A percentile compares a stretch with the other conserved stretches of the same genome.
Conservation (phyloP, 148 eudicot species). For the Rhododendron simsii region DNA sequence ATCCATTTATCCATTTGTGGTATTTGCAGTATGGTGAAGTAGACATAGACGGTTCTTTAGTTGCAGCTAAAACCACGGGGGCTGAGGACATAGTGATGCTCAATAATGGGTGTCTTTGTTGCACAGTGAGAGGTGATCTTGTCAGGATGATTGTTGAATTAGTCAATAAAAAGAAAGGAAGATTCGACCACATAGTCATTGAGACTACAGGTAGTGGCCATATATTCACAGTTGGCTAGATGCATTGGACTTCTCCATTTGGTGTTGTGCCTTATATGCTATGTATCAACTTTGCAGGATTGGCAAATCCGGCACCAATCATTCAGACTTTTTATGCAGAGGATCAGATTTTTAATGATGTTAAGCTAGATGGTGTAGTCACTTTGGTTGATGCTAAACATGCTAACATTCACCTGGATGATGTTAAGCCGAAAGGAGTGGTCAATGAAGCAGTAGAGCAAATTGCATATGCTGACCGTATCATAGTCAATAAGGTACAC, state of each 20-base stretch:
- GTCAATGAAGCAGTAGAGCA: slow-evolving; percentile 93
- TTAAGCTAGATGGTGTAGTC: slow-evolving; percentile 94
- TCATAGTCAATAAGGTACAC: slow-evolving; percentile 80
- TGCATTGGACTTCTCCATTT: neutral
- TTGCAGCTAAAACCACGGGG: slow-evolving; percentile 81
- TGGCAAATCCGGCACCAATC: slow-evolving; percentile 98
- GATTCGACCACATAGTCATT: slow-evolving; percentile 90
- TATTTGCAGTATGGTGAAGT: slow-evolving; percentile 87
- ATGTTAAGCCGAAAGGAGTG: slow-evolving; percentile 81
- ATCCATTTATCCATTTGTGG: slow-evolving; percentile 3
- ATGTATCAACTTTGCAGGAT: slow-evolving; percentile 43
- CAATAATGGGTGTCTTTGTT: slow-evolving; percentile 94
- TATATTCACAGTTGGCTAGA: neutral
- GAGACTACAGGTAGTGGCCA: slow-evolving; percentile 79
- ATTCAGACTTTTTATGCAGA: slow-evolving; percentile 99
- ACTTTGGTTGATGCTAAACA: slow-evolving; percentile 97
- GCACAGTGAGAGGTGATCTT: slow-evolving; percentile 98
- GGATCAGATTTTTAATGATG: slow-evolving; percentile 74
- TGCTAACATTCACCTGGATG: slow-evolving; percentile 70
- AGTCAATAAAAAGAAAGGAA: slow-evolving; percentile 78
- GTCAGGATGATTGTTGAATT: slow-evolving; percentile 92
- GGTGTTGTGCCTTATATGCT: neutral
- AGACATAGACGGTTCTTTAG: slow-evolving; percentile 96
- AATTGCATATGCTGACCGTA: slow-evolving; percentile 85
- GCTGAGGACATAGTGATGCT: slow-evolving; percentile 98